Evolutionary conservation across 345 rosid genomes (phyloP).

Genomic region (Zanthoxylum bungeanum): DNA sequence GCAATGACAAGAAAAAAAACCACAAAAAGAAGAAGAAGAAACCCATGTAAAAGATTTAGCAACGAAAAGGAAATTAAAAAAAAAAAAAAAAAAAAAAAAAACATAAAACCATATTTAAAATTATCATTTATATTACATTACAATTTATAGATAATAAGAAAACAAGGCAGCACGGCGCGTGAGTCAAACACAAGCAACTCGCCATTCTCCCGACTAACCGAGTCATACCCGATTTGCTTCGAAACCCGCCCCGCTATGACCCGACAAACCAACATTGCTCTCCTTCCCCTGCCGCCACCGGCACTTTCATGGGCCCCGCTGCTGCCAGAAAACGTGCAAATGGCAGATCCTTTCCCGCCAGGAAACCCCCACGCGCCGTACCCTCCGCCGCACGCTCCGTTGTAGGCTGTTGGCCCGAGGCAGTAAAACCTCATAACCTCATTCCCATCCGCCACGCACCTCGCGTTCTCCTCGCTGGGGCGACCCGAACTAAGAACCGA

Average conservation of each 20-base stretch:
- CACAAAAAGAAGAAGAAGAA: slow-evolving; percentile 19
- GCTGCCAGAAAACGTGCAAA: slow-evolving; percentile 78
- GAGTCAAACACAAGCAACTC: slow-evolving; percentile 83
- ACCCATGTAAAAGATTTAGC: background rate
- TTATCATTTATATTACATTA: slow-evolving; percentile 47
- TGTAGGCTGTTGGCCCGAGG: slow-evolving; percentile 54
- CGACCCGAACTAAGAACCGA: slow-evolving; percentile 23
- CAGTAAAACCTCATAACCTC: slow-evolving; percentile 95
- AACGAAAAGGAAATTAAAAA: too few relatives aligned
- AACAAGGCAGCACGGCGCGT: slow-evolving; percentile 93
- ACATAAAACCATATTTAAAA: background rate
- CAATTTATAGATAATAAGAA: slow-evolving; percentile 84
- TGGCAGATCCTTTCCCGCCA: slow-evolving; percentile 53
- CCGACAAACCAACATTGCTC: slow-evolving; percentile 92
- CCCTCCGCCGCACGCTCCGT: slow-evolving; percentile 31
- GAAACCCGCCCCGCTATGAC: slow-evolving; percentile 87
- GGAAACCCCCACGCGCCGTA: slow-evolving; percentile 59
- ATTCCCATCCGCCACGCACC: slow-evolving; percentile 93
- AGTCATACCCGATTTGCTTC: slow-evolving; percentile 64
- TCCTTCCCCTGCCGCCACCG: slow-evolving; percentile 81
- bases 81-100: too few relatives aligned
- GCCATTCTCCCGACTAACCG: slow-evolving; percentile 79
- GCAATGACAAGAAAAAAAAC: background rate
- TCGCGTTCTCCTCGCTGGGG: slow-evolving; percentile 63
- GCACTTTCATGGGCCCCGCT: slow-evolving; percentile 76